Percentiles rank a stretch among this genome's conserved stretches.
These are phyloP conservation scores for Geotrichum bryndzae DNA, from an alignment of 1,139 yeast species.

Conservation along the genomic window DNA sequence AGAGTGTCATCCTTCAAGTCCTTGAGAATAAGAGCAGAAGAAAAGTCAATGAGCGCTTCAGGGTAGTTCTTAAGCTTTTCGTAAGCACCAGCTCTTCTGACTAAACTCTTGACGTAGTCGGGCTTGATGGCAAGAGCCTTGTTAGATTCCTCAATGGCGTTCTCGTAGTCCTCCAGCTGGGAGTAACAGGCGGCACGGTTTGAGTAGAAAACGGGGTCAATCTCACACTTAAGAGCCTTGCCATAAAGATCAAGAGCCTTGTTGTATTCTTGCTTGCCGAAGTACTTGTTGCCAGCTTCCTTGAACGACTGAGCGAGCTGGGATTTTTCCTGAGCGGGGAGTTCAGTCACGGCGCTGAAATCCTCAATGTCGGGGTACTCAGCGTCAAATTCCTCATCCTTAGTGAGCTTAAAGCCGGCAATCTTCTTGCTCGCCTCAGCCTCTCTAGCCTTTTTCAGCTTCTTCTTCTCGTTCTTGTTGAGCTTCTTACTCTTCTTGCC, in stretches of 20 bases:
- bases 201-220: slow-evolving; percentile 86
- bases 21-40: slow-evolving; percentile 49
- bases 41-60: slow-evolving; percentile 87
- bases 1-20: slow-evolving; percentile 65
- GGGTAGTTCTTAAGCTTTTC: slow-evolving; percentile 71
- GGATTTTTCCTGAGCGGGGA: slow-evolving; percentile 52
- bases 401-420: slow-evolving; percentile 25
- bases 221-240: slow-evolving; percentile 61
- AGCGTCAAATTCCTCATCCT: slow-evolving; percentile 26
- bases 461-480: slow-evolving; percentile 28
- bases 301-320: slow-evolving; percentile 72
- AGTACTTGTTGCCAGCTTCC: slow-evolving; percentile 80
- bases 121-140: slow-evolving; percentile 81
- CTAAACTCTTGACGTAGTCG: slow-evolving; percentile 83
- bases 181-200: slow-evolving; percentile 95
- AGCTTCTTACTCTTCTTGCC: slow-evolving; percentile 25
- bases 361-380: slow-evolving; percentile 32
- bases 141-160: slow-evolving; percentile 82
- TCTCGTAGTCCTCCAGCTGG: slow-evolving; percentile 68
- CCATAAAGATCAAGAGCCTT: slow-evolving; percentile 73
- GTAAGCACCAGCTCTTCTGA: slow-evolving; percentile 67
- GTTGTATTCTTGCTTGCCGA: slow-evolving; percentile 55
- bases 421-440: slow-evolving; percentile 14
- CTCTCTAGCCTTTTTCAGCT: slow-evolving; percentile 25
- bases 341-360: slow-evolving; percentile 40